These are phyloP conservation scores for Xylaria grammica DNA, from an alignment of 495 filamentous ascomycete species.

Conservation along the genomic window DNA sequence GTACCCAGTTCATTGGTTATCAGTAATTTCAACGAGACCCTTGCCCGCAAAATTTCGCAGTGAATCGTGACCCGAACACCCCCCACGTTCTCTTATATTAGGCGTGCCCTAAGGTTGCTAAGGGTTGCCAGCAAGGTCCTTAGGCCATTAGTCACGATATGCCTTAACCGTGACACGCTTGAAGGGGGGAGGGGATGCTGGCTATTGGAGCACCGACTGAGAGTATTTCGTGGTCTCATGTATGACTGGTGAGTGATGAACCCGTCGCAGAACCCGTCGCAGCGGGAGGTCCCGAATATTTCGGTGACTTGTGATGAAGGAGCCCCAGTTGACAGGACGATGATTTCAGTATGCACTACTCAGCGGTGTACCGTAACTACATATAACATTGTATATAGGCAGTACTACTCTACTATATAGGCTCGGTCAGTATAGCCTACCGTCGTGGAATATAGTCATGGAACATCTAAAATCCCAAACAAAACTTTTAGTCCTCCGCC, in stretches of 20 bases:
- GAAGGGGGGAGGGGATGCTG: not conserved
- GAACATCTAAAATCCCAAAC: too few species aligned
- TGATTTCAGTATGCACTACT: too few species aligned
- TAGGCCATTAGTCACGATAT: not conserved
- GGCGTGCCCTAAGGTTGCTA: not conserved
- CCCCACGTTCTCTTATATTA: conserved; percentile 3
- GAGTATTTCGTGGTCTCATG: not conserved
- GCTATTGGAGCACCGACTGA: not conserved
- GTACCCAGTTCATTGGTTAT: conserved; percentile 3
- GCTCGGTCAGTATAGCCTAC: too few species aligned
- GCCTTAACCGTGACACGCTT: not conserved
- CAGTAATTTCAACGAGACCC: conserved; percentile 15
- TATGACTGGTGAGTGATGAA: conserved; percentile 10
- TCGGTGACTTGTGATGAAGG: too few species aligned
- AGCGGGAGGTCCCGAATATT: not conserved
- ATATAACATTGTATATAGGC: too few species aligned
- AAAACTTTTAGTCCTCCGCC: too few species aligned
- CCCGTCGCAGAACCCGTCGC: not conserved
- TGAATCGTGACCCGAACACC: not conserved
- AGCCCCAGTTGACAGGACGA: too few species aligned
- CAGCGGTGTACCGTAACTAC: too few species aligned
- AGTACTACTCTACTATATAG: too few species aligned
- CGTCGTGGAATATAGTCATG: too few species aligned
- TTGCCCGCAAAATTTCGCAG: conserved; percentile 13
- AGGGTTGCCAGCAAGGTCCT: not conserved